Base-by-base conservation (phyloP, 441 rosid genomes). In the Raphanus hybrid region DNA sequence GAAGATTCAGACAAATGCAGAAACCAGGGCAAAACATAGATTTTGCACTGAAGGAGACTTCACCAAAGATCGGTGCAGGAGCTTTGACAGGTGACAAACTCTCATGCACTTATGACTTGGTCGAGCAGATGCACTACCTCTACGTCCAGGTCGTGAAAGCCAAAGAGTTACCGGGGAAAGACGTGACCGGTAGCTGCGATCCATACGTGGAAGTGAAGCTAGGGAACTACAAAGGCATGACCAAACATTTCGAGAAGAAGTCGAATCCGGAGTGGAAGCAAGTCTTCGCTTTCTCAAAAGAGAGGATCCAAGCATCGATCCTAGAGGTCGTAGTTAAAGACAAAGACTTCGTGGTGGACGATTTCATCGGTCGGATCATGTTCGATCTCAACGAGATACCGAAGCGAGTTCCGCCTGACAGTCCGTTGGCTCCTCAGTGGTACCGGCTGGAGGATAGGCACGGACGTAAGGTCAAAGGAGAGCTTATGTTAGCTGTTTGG, bases 401-500 rank as follows among this genome's bases (percentile, higher is more conserved):
- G 1, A 91, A 82, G 71, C 82, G 97, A 74, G 91, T 88, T 71
- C 97, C 97, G 0, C 99, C 99, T 0, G 99, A 95, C 68, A 93
- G 99, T 73, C 98, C 98, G 0, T 71, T 95, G 82, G 99, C 98
- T 54, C 97, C 98, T 20, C 97, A 93, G 77, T 95, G 99, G 99
- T 95, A 93, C 52, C 78, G 95, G 45, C 71, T 95, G 81, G 97
- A 90, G 58, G 92, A 91, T 67, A 81, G 91, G 2, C 86, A 84
- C 48, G 94, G 92, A 0, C 85, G 82, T 64, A 91, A 88, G 82
- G 86, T 75, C 43, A 88, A 90, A 70, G 99, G 99, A 75, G 92
- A 93, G 84, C 81, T 92, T 55, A 92, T 92, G 97, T 82, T 92
- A 77, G 97, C 96, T 70, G 96, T 92, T 71, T 92, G 96, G 97